A percentile compares a stretch with the other conserved stretches of the same genome.
Conservation (phyloP, 495 filamentous ascomycete species). For the Trichoderma gamsii region DNA sequence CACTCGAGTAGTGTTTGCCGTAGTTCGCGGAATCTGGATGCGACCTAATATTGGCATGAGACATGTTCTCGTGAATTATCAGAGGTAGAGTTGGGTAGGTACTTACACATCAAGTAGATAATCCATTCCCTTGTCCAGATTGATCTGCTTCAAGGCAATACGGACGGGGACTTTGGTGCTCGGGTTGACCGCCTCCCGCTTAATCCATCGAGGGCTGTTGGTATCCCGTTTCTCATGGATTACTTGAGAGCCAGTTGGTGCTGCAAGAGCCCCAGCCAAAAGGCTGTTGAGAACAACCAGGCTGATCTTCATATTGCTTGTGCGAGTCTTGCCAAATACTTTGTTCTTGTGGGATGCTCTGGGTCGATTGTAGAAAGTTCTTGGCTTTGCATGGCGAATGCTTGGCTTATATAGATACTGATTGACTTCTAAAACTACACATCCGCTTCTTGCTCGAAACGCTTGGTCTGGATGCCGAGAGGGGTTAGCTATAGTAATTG, state of each 20-base stretch:
- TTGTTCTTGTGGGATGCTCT: not conserved
- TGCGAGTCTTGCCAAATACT: not conserved
- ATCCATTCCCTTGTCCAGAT: slow-evolving; percentile 24
- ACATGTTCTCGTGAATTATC: not conserved
- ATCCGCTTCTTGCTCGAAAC: not conserved
- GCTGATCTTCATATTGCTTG: slow-evolving; percentile 3
- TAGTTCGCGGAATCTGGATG: slow-evolving; percentile 54
- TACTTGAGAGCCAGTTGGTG: not conserved
- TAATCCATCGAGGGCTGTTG: slow-evolving; percentile 7
- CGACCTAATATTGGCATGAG: slow-evolving; percentile 32
- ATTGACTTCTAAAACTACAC: no score
- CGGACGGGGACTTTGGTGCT: slow-evolving; percentile 6
- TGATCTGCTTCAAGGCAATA: slow-evolving; percentile 15
- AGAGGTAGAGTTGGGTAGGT: not conserved
- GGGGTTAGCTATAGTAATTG: not conserved
- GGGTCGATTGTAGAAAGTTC: not conserved
- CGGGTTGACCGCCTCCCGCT: not conserved
- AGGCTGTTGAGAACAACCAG: slow-evolving; percentile 5
- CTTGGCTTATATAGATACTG: no score
- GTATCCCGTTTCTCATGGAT: not conserved
- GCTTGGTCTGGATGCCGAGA: not conserved
- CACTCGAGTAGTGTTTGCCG: slow-evolving; percentile 45
- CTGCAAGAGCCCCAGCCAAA: slow-evolving; percentile 4
- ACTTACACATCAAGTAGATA: slow-evolving; percentile 30
- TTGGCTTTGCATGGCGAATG: not conserved